Evolutionary conservation across 2,329 filamentous ascomycete species (phyloP), one percentile per base, ranked within the genome.

Genomic region (Cytospora paraplurivora): DNA sequence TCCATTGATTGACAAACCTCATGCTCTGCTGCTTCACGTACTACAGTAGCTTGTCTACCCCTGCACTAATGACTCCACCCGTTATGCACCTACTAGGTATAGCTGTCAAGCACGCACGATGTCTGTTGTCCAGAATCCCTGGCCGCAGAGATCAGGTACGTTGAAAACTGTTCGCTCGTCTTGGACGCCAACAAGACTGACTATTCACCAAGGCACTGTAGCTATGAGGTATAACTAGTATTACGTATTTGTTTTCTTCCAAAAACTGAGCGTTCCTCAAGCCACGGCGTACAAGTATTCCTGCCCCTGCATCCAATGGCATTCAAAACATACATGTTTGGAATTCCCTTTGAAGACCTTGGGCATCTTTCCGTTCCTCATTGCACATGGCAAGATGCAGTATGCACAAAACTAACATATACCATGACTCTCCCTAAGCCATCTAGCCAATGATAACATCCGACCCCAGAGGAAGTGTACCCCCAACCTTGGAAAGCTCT

Each of bases 121-220:
- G n/a, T 17, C n/a, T n/a, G n/a, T n/a, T n/a, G n/a, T 10, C 32
- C 56, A 27, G 33, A n/a, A 17, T 57, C 11, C n/a, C 33, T 13
- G 8, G 38, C 5, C 21, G 38, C 15, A 52, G 56, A 49, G 15
- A 21, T 6, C 32, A 17, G n/a, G 8, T 27, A 52, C 15, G 34
- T 37, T 32, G 50, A 35, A 19, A 51, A 12, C 56, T 7, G 15
- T 33, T 41, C 34, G 47, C n/a, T 38, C 13, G 47, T 62, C 61
- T 64, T 64, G 52, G 47, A 61, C 51, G 61, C 52, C 61, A 64
- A 44, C 27, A 53, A 44, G 41, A 52, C 62, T 54, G 47, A 54
- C 57, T 63, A 52, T 21, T 34, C 56, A 47, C 52, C 61, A 3
- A 27, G 27, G 4, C 4, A 27, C 27, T 27, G 27, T 27, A 27